Conservation (phyloP, 768 basidiomycete species). For the Mycena belliarum region DNA sequence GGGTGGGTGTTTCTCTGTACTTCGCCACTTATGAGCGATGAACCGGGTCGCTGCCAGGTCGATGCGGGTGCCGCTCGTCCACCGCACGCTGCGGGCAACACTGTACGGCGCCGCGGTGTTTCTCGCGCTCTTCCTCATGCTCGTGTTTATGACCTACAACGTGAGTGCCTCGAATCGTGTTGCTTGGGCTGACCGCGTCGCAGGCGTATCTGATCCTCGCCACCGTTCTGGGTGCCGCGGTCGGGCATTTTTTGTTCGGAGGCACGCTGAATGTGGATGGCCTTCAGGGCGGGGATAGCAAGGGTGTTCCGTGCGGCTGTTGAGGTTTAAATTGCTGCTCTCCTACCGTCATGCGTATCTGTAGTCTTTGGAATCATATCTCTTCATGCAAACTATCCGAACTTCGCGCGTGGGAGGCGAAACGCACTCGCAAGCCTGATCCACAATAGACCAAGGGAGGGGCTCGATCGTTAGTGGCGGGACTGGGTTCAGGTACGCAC, state of each 20-base stretch:
- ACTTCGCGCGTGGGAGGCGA: too few species aligned
- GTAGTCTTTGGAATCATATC: too few species aligned
- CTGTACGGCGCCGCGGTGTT: slow-evolving; percentile 76
- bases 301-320: background rate
- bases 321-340: too few species aligned
- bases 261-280: slow-evolving; percentile 27
- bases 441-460: too few species aligned
- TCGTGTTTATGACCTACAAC: slow-evolving; percentile 96
- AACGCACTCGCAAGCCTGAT: too few species aligned
- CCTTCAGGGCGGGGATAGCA: background rate
- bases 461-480: too few species aligned
- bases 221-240: slow-evolving; percentile 73
- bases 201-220: slow-evolving; percentile 86
- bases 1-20: background rate
- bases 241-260: slow-evolving; percentile 81
- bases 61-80: slow-evolving; percentile 46
- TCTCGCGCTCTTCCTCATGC: slow-evolving; percentile 88
- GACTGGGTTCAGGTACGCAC: too few species aligned
- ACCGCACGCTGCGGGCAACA: slow-evolving; percentile 58
- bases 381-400: too few species aligned
- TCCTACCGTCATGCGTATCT: too few species aligned
- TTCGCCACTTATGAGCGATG: background rate
- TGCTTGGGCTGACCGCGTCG: background rate
- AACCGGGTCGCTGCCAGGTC: slow-evolving; percentile 34
- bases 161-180: slow-evolving; percentile 42